phyloP scores from a whole-genome alignment of 2,329 filamentous ascomycete genomes.

The Thelonectria blattea region DNA sequence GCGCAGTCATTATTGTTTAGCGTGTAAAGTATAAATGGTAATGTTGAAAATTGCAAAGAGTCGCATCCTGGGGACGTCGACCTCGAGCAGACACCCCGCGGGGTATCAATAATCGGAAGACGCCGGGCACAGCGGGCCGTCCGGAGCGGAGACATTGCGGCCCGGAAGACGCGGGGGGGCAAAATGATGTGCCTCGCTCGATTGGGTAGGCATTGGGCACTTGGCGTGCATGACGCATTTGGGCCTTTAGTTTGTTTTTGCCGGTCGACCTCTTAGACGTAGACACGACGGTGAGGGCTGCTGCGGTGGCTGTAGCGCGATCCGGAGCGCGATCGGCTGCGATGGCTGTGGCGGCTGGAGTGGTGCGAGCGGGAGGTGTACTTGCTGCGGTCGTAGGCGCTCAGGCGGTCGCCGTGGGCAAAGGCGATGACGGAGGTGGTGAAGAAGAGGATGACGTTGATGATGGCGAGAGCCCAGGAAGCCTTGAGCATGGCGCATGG shows the following conservation, averaged over 20 bases:
- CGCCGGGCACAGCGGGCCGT: neutral
- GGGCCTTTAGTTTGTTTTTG: too few relatives aligned
- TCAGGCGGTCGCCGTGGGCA: slow-evolving; percentile 60
- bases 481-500: slow-evolving; percentile 93
- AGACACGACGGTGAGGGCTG: slow-evolving; percentile 59
- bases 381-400: slow-evolving; percentile 45
- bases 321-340: slow-evolving; percentile 45
- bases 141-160: neutral
- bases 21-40: neutral
- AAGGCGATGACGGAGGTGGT: slow-evolving; percentile 75
- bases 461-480: slow-evolving; percentile 86
- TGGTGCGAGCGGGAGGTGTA: slow-evolving; percentile 43
- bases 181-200: neutral
- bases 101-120: neutral
- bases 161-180: neutral
- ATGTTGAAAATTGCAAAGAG: neutral
- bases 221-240: too few relatives aligned
- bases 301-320: slow-evolving; percentile 50
- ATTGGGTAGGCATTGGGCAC: too few relatives aligned
- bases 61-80: neutral
- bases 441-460: slow-evolving; percentile 83
- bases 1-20: slow-evolving; percentile 13
- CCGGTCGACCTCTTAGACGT: slow-evolving; percentile 44
- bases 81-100: neutral
- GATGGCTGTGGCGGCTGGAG: slow-evolving; percentile 49